Base-by-base conservation (phyloP, 108 stramenopile species). In the Epithemia pelagica region DNA sequence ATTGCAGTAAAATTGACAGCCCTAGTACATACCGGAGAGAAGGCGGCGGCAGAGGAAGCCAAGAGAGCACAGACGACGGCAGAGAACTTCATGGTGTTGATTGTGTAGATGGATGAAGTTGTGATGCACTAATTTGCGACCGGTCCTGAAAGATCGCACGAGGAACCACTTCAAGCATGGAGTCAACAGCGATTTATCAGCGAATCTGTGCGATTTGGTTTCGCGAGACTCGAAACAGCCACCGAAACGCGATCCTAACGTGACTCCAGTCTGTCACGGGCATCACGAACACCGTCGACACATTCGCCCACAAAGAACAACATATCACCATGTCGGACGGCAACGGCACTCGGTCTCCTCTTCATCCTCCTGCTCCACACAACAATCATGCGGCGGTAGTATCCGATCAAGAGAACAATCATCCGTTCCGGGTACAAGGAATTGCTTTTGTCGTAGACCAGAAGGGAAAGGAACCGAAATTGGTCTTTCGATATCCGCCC, bases 401-500 rank as follows among this genome's bases (percentile, higher is more conserved):
- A n/a, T n/a, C n/a, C n/a, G 10, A 46, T 10, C 10, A 46, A 46
- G 37, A 46, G 37, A 46, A 46, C 37, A 46, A 46, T 46, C 37
- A 46, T 46, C 37, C 37, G 15, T 78, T 81, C 26, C 61, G 78
- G 0, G 85, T 89, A 0, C 56, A 88, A 0, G 92, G 92, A 29
- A 86, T 93, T 8, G 88, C 84, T 0, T 62, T 93, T 31, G 83
- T 93, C 18, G 86, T 89, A 60, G 92, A 93, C 65, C 78, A 85
- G 57, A 74, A 63, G 28, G 89, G 92, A 22, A 83, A 78, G 32
- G 88, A 81, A 18, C 81, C 87, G 5, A 68, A 73, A n/a, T 70
- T 88, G 71, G 81, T 87, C 0, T 80, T 88, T 69, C 87, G 92
- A 31, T 93, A 93, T 75, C 92, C 92, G 21, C 74, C 87, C 19